phyloP scores from a whole-genome alignment of 2,329 filamentous ascomycete species.

The Dactylellina haptotyla region DNA sequence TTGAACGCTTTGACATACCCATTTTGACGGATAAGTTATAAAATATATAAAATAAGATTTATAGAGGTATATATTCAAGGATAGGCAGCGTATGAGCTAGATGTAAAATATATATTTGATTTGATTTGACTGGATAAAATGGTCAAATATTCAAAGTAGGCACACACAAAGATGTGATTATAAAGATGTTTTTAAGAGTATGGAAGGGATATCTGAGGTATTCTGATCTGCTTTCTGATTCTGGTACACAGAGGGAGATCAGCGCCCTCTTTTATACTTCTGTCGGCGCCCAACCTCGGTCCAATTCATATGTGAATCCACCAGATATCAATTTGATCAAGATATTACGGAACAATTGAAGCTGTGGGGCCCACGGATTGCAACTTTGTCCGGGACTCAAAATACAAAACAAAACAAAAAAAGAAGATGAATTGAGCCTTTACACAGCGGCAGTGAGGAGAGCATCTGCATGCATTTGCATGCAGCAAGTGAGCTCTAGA shows the following conservation, averaged over 20 bases:
- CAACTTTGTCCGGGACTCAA: neutral
- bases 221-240: neutral
- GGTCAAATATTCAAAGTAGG: neutral
- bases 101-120: too few species aligned
- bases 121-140: too few species aligned
- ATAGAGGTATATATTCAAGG: too few species aligned
- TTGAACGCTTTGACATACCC: neutral
- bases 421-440: too few species aligned
- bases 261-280: constrained; percentile 1
- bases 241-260: neutral
- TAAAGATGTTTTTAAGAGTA: neutral
- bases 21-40: neutral
- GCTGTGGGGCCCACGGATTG: neutral
- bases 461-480: constrained; percentile 1
- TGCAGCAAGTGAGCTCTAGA: constrained; percentile 8
- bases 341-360: neutral
- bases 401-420: neutral
- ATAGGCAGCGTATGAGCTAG: too few species aligned
- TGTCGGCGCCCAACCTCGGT: neutral
- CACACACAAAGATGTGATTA: neutral
- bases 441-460: neutral
- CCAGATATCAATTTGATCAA: too few species aligned
- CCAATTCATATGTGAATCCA: neutral
- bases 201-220: neutral
- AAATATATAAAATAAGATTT: too few species aligned